Base-by-base conservation (phyloP, 192 early-diverging fungal genomes). In the Phlyctochytrium arcticum region DNA sequence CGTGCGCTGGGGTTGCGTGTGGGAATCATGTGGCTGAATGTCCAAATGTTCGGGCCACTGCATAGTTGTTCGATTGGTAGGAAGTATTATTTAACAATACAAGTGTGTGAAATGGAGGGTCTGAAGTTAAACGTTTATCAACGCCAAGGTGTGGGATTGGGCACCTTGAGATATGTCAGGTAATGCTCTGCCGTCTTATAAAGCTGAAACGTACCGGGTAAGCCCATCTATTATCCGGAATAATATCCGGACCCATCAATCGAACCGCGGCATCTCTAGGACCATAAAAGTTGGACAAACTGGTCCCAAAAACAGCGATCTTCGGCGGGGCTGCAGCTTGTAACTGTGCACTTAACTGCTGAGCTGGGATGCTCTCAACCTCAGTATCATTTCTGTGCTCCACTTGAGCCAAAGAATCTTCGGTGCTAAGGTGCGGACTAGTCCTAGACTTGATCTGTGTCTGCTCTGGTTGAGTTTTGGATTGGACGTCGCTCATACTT, bases 111-210 rank as follows among this genome's bases (percentile, higher is more conserved):
- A n/a, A n/a, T n/a, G n/a, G n/a, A n/a, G n/a, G n/a, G n/a, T n/a
- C n/a, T n/a, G n/a, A n/a, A n/a, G n/a, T n/a, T n/a, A n/a, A n/a
- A n/a, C n/a, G n/a, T n/a, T n/a, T n/a, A 44, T 44, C 2, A 44
- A n/a, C 39, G 39, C 75, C 75, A 76, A 4, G 75, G 75, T 31
- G 34, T 67, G 15, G 75, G 75, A 42, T 76, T 76, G 10, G 75
- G 75, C 21, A 76, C 74, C 74, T 76, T 2, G 19, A 33, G n/a
- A 48, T 17, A n/a, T 54, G 44, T 57, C 61, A 39, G 27, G 19
- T 44, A 39, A 9, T 6, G 26, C 24, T 57, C 24, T 1, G 6
- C 5, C 17, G 0, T 34, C 26, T 29, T 49, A n/a, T 6, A 21
- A 48, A 8, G 8, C 10, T 3, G 37, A 12, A n/a, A 70, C 71